phyloP scores from a whole-genome alignment of 2,329 filamentous ascomycete genomes.

The Coleophoma eucalyptorum region DNA sequence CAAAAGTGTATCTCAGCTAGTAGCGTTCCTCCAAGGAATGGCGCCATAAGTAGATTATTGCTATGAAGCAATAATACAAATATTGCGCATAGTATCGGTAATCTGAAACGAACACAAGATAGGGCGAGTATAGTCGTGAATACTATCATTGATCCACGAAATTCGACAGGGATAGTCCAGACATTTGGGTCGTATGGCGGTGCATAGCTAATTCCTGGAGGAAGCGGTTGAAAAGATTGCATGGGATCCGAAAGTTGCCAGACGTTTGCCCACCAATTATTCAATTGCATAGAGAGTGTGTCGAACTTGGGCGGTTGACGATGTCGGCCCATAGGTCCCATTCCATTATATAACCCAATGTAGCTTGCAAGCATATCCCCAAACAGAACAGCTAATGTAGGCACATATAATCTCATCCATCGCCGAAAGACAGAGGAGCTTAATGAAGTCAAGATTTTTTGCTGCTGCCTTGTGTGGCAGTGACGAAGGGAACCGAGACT shows the following conservation, averaged over 20 bases:
- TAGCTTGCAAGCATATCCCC: constrained; percentile 7
- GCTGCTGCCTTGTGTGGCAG: constrained; percentile 26
- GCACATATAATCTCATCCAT: constrained; percentile 36
- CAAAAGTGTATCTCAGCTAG: background rate
- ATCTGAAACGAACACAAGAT: background rate
- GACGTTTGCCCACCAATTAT: background rate
- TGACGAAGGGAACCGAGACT: constrained; percentile 33
- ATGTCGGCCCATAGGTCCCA: constrained; percentile 25
- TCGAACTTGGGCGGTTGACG: background rate
- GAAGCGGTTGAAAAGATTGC: background rate
- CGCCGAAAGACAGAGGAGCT: constrained; percentile 38
- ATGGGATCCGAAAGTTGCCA: background rate
- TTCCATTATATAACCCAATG: background rate
- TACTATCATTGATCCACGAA: constrained; percentile 3
- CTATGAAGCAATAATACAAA: background rate
- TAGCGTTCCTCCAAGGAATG: background rate
- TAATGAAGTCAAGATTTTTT: constrained; percentile 30
- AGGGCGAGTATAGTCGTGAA: background rate
- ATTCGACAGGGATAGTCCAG: constrained; percentile 5
- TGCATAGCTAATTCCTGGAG: background rate
- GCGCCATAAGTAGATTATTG: background rate
- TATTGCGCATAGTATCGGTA: background rate
- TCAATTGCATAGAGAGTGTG: background rate
- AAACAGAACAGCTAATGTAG: constrained; percentile 35
- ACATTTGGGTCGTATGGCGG: background rate